Conservation (phyloP, 306 rosid genomes). For the Vachellia collinsii region DNA sequence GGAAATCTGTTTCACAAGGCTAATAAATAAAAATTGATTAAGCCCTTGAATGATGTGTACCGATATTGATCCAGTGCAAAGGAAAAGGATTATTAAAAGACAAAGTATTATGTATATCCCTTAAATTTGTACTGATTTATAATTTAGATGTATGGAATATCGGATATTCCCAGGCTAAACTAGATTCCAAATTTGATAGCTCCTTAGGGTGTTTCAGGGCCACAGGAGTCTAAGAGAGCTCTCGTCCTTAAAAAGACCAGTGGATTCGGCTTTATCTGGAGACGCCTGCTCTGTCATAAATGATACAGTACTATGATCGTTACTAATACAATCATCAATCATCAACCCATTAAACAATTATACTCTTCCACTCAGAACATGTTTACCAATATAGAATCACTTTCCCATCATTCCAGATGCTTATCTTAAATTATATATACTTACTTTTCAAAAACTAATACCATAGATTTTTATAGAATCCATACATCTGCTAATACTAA, state of each 20-base stretch:
- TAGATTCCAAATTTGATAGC: neutral
- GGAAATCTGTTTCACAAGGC: no score
- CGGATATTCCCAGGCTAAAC: neutral
- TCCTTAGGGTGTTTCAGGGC: neutral
- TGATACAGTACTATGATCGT: neutral
- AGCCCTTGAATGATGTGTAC: neutral
- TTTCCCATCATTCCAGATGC: no score
- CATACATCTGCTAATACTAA: no score
- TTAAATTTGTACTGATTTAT: no score
- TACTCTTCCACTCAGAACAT: no score
- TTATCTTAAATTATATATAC: no score
- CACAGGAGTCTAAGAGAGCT: neutral
- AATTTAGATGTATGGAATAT: no score
- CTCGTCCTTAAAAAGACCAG: neutral
- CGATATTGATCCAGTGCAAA: neutral
- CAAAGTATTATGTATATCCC: neutral
- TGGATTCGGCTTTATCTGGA: neutral
- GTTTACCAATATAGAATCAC: no score
- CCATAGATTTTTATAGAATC: no score
- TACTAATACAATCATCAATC: neutral
- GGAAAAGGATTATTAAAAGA: neutral
- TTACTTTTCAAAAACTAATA: no score
- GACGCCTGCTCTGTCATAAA: neutral
- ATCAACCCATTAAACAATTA: neutral
- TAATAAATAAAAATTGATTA: no score